Conservation (phyloP, 202 grass and related monocot genomes). For the Setaria viridis region DNA sequence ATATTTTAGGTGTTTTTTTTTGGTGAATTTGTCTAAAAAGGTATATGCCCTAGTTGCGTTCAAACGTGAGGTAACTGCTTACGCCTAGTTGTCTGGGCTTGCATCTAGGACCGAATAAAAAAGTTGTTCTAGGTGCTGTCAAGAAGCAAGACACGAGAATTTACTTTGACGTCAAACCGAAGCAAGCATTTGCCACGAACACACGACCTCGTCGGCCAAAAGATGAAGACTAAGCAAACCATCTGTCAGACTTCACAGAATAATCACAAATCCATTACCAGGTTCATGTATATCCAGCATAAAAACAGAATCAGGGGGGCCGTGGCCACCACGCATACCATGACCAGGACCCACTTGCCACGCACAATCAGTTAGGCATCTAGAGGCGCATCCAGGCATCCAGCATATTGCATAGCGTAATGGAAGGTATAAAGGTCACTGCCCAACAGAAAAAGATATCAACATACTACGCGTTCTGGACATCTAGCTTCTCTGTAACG, state of each 20-base stretch:
- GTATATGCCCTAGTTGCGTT: too few relatives aligned
- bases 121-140: too few relatives aligned
- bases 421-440: not conserved
- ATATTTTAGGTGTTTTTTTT: too few relatives aligned
- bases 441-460: not conserved
- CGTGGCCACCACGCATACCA: not conserved
- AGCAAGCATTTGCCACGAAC: not conserved
- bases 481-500: not conserved
- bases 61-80: too few relatives aligned
- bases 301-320: not conserved
- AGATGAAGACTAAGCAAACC: not conserved
- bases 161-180: not conserved
- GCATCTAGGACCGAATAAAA: too few relatives aligned
- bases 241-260: not conserved
- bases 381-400: not conserved
- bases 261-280: not conserved
- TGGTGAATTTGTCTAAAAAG: too few relatives aligned
- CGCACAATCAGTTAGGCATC: not conserved
- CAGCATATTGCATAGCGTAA: not conserved
- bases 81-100: too few relatives aligned
- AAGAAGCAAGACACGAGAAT: not conserved
- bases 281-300: not conserved
- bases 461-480: not conserved
- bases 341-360: not conserved
- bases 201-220: not conserved